Evolutionary conservation across 345 rosid genomes (phyloP).

Genomic region (Citrus sp.): DNA sequence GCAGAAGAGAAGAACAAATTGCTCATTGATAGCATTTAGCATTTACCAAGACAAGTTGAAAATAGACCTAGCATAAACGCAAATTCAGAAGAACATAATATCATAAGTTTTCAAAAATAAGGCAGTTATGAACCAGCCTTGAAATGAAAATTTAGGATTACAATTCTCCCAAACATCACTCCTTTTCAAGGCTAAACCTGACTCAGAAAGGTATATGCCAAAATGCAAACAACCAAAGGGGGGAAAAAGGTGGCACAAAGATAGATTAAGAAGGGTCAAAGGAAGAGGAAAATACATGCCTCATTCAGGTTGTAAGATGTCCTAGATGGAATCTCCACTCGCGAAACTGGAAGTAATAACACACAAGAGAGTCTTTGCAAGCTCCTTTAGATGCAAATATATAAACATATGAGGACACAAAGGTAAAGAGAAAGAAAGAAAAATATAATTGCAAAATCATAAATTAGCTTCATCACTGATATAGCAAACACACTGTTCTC

Average conservation of each 20-base stretch:
- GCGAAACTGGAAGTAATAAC: conserved; percentile 37
- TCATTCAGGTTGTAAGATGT: conserved; percentile 29
- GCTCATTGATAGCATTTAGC: not conserved
- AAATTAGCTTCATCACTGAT: not conserved
- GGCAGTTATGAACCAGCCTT: not conserved
- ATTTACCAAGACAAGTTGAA: not conserved
- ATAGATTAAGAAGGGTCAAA: not conserved
- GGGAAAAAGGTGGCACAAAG: not conserved
- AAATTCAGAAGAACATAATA: not conserved
- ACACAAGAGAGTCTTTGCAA: conserved; percentile 64
- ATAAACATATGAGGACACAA: conserved; percentile 7
- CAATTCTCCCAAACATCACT: not conserved
- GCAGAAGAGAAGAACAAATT: conserved; percentile 18
- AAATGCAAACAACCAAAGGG: not conserved
- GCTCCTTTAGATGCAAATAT: conserved; percentile 55
- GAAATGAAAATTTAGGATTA: not conserved
- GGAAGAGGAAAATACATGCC: conserved; percentile 28
- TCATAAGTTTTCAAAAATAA: not conserved
- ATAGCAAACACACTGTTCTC: not conserved
- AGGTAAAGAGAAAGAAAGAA: not conserved
- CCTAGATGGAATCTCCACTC: conserved; percentile 32
- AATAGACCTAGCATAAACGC: not conserved
- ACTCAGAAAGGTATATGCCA: not conserved
- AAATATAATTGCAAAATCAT: not conserved
- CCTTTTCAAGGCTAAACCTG: not conserved